These are phyloP conservation scores for Geotrichum aggregatum DNA, from an alignment of 1,139 yeast genomes.

Conservation along the genomic window DNA sequence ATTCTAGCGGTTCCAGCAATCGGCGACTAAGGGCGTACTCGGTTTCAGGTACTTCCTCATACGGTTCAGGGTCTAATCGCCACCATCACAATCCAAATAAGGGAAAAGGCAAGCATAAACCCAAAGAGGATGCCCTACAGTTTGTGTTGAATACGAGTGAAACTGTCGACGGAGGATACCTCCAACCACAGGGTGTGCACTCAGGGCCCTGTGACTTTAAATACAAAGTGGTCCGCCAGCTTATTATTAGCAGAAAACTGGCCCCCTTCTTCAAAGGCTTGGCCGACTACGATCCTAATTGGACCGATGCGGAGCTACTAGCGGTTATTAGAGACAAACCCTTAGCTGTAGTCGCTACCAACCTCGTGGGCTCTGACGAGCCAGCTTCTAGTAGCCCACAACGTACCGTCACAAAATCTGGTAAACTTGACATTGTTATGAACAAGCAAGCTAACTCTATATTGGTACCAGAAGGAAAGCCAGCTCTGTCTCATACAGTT, in stretches of 20 bases:
- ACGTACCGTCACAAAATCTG: not conserved
- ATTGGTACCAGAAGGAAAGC: not conserved
- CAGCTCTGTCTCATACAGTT: not conserved
- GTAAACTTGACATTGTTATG: not conserved
- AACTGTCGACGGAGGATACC: constrained; percentile 46
- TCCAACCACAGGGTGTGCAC: constrained; percentile 86
- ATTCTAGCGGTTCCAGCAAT: not conserved
- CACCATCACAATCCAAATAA: constrained; percentile 1
- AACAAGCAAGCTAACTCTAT: constrained; percentile 2
- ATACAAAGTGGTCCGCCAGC: constrained; percentile 61
- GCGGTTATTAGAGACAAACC: constrained; percentile 44
- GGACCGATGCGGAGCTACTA: constrained; percentile 70
- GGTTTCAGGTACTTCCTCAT: not conserved
- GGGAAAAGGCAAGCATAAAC: constrained; percentile 14
- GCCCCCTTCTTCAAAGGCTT: constrained; percentile 92
- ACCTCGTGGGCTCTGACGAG: not conserved
- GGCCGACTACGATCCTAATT: constrained; percentile 66
- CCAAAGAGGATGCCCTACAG: constrained; percentile 6
- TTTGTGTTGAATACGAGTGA: constrained; percentile 38
- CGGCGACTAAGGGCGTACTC: constrained; percentile 9
- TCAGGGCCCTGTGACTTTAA: constrained; percentile 71
- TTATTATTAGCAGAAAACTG: constrained; percentile 61
- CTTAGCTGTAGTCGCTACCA: constrained; percentile 18
- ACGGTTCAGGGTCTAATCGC: constrained; percentile 5
- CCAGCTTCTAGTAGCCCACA: not conserved